Evolutionary conservation across 2,329 filamentous ascomycete genomes (phyloP).

Genomic region (Orbilia javanica): DNA sequence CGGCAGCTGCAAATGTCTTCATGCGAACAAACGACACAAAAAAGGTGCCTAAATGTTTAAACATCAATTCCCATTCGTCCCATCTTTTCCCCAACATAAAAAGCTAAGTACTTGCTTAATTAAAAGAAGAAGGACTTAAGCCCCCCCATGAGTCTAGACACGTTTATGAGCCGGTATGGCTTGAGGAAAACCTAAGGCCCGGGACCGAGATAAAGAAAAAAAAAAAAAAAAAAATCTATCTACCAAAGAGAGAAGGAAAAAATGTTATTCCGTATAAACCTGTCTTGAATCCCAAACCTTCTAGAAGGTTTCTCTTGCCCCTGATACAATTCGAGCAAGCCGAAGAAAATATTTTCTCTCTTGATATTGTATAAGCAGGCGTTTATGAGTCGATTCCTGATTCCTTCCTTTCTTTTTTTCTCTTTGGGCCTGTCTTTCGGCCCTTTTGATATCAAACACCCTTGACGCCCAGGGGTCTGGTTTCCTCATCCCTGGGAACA

Average conservation of each 20-base stretch:
- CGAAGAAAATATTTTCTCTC: not conserved
- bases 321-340: conserved; percentile 20
- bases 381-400: not conserved
- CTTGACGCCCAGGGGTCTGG: conserved; percentile 15
- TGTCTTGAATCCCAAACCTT: conserved; percentile 26
- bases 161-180: not conserved
- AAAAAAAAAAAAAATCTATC: too few species aligned
- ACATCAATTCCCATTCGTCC: conserved; percentile 16
- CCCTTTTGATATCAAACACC: conserved; percentile 17
- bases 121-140: not conserved
- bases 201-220: not conserved
- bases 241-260: not conserved
- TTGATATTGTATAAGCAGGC: not conserved
- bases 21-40: not conserved
- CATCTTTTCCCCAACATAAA: conserved; percentile 1
- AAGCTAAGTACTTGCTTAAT: not conserved
- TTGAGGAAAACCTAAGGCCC: not conserved
- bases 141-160: not conserved
- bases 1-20: conserved; percentile 18
- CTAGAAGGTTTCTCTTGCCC: conserved; percentile 16
- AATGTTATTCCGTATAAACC: too few species aligned
- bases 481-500: conserved; percentile 21
- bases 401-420: not conserved
- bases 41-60: conserved; percentile 14
- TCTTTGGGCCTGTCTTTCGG: not conserved